Percentiles rank a stretch among this genome's conserved stretches.
phyloP scores from a whole-genome alignment of 1,139 yeast species.

The Diutina pseudorugosa region DNA sequence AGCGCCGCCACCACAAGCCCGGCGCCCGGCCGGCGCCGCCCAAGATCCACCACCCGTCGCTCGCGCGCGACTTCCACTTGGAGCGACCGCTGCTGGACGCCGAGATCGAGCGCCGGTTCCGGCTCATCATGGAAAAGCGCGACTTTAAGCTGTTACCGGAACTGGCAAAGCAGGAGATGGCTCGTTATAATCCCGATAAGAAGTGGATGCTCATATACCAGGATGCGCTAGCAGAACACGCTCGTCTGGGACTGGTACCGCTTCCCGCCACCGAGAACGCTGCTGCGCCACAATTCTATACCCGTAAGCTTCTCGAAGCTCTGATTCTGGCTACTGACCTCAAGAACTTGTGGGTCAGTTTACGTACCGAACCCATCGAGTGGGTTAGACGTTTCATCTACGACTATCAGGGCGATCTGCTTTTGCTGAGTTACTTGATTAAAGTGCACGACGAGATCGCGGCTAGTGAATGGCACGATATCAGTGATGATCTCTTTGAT shows the following conservation, averaged over 20 bases:
- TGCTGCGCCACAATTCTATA: conserved; percentile 63
- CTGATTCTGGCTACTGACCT: conserved; percentile 59
- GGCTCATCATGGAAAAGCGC: conserved; percentile 66
- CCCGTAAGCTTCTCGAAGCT: conserved; percentile 60
- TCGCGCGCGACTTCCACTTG: background rate
- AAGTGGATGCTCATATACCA: conserved; percentile 91
- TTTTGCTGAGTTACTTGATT: conserved; percentile 37
- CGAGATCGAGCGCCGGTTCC: conserved; percentile 55
- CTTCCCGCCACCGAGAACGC: conserved; percentile 28
- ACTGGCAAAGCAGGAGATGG: conserved; percentile 69
- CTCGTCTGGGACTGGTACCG: conserved; percentile 24
- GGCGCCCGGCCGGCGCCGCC: background rate
- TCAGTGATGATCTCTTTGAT: conserved; percentile 34
- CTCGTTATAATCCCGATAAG: conserved; percentile 60
- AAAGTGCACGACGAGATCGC: conserved; percentile 28
- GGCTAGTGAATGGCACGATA: conserved; percentile 22
- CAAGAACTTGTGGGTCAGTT: conserved; percentile 79
- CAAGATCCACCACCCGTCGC: background rate
- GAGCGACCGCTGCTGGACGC: background rate
- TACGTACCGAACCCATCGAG: conserved; percentile 81
- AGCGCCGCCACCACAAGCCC: background rate
- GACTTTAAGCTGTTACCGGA: conserved; percentile 73
- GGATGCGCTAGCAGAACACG: conserved; percentile 68
- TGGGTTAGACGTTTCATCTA: conserved; percentile 78
- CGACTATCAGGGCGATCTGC: conserved; percentile 81